Evolutionary conservation across 441 rosid species (phyloP), one percentile per base, ranked within the genome.

Genomic region (Pelargonium citronellum): DNA sequence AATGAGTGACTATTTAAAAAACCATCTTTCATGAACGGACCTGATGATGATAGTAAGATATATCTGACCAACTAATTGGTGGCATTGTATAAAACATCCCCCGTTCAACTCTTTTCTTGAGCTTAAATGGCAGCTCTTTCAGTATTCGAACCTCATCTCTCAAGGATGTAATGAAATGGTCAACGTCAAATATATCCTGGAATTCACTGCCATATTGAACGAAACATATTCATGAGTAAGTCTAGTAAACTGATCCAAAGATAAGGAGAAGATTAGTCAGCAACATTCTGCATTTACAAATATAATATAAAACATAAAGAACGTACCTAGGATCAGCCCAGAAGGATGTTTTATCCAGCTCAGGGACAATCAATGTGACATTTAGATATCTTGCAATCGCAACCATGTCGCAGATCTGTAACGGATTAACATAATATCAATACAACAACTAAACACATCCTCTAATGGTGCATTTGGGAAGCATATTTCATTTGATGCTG

Each of bases 51-150:
- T 94, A 91, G 79, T 94, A 94, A 27, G 96, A 90, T 64, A 91
- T 84, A 84, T 86, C 91, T 55, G 99, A 94, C 99, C 99, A 94
- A 84, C 99, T 94, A 70, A 90, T 62, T 7, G 99, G 99, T 9
- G 99, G 87, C 97, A 94, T 87, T 65, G 91, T 79, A 75, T 89
- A 85, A 60, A 86, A 83, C 77, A 78, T 69, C 41, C 95, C 96
- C 57, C 75, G 77, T 78, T 87, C 89, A 72, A 89, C 85, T 75
- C 94, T 87, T 77, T 71, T 79, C 86, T 89, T 91, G 49, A 94
- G 84, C 82, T 91, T 83, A n/a, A 96, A 93, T 78, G 99, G 97
- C 82, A 94, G 75, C 81, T 87, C 92, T 81, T 84, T 94, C 71
- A 91, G 84, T 78, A 94, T 84, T 57, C 99, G 94, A 74, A 94